Conservation (phyloP, 495 filamentous ascomycete species). For the Podospora australis region DNA sequence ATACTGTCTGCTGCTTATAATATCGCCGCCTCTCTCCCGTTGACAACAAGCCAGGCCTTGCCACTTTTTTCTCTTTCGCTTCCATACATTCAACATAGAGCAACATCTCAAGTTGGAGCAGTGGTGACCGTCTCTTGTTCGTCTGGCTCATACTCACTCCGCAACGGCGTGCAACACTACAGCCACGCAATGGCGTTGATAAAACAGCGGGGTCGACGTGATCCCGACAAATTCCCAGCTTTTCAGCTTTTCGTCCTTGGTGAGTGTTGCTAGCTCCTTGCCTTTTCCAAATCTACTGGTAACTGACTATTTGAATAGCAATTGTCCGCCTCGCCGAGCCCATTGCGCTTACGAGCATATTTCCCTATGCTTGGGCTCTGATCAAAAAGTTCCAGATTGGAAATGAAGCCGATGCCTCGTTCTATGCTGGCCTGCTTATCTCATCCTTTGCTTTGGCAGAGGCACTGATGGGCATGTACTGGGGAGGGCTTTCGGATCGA, state of each 20-base stretch:
- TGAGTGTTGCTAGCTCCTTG: constrained; percentile 29
- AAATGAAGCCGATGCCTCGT: constrained; percentile 62
- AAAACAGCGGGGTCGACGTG: constrained; percentile 37
- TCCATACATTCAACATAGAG: no score
- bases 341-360: constrained; percentile 80
- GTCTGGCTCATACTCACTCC: no score
- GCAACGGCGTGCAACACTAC: no score
- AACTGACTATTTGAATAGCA: constrained; percentile 18
- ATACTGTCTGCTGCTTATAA: no score
- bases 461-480: constrained; percentile 74
- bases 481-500: constrained; percentile 75
- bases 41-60: no score
- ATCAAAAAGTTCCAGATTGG: constrained; percentile 67
- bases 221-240: constrained; percentile 62
- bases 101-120: no score
- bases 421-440: constrained; percentile 79
- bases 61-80: no score
- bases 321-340: constrained; percentile 74
- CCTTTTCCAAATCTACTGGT: neutral
- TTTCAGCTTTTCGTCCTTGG: constrained; percentile 71
- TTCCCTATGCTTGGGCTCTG: constrained; percentile 82
- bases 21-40: no score
- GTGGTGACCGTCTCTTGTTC: no score
- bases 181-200: constrained; percentile 42
- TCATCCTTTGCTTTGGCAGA: constrained; percentile 79